Evolutionary conservation across 1,139 yeast genomes (phyloP), one percentile per base, ranked within the genome.

Genomic region (Lodderomyces metapsilosis): DNA sequence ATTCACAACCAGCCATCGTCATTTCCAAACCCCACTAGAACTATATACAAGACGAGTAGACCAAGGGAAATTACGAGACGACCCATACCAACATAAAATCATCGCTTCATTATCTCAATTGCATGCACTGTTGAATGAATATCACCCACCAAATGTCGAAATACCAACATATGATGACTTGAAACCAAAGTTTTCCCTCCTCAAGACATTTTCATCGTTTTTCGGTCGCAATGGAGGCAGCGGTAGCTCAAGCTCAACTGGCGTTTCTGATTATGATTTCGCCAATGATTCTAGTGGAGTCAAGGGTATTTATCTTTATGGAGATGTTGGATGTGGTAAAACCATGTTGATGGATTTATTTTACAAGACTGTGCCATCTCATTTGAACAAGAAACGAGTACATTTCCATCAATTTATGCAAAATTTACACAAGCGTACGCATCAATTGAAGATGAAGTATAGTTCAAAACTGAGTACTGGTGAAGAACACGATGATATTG

Each of bases 351-450:
- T 92, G 98, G 98, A 92, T 62, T 72, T 92, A 53, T 92, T 92
- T 56, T 92, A 89, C 63, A 70, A 78, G 17, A 88, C 96, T 0
- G 74, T 92, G 12, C 97, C 98, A 0, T 41, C 60, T 0, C 88
- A 84, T 57, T 66, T 92, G 45, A 76, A 92, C 20, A 89, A 88
- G 54, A 77, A 72, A 52, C 72, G 98, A 48, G 71, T 91, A 38
- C 98, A 92, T 64, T 92, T 92, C 73, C 98, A 92, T 62, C 96
- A 89, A 52, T 92, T 92, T 61, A 92, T 92, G 97, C 98, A 92
- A 60, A 80, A 83, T 53, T 76, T 92, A 38, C 98, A 92, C 63
- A 88, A 88, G 56, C 72, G 96, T 54, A 77, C 88, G 1, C 96
- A 89, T 59, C 84, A 82, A 54, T 73, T 92, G 40, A 84, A 85